A percentile compares a stretch with the other conserved stretches of the same genome.
These are phyloP conservation scores for Trametes punicea DNA, from an alignment of 768 basidiomycete species.

Conservation along the genomic window DNA sequence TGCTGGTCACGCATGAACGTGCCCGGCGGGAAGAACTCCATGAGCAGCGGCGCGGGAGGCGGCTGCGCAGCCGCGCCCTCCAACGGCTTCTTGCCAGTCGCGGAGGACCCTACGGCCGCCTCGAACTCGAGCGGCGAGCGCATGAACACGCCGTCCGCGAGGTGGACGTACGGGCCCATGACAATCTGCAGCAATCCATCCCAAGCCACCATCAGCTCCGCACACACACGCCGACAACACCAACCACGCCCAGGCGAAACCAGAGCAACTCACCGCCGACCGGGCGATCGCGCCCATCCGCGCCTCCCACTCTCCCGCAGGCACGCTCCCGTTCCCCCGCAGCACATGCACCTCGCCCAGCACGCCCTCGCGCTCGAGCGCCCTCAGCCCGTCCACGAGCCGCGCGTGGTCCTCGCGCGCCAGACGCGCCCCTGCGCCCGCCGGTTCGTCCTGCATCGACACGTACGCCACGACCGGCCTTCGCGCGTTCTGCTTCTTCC, in stretches of 20 bases:
- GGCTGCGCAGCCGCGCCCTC: background rate
- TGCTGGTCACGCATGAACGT: conserved; percentile 63
- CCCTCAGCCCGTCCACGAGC: conserved; percentile 54
- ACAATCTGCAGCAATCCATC: conserved; percentile 44
- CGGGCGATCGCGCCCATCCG: conserved; percentile 62
- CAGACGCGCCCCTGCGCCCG: conserved; percentile 45
- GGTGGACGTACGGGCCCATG: conserved; percentile 56
- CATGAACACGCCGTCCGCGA: conserved; percentile 72
- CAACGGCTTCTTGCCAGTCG: background rate
- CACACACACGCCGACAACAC: background rate
- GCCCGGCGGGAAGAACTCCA: conserved; percentile 75
- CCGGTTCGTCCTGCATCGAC: conserved; percentile 51
- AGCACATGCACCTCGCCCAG: conserved; percentile 54
- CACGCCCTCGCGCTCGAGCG: conserved; percentile 43
- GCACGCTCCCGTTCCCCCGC: conserved; percentile 36
- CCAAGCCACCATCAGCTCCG: conserved; percentile 6
- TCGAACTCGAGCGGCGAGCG: conserved; percentile 42
- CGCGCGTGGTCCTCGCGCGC: conserved; percentile 52
- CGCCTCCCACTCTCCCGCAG: conserved; percentile 50
- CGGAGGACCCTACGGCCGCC: conserved; percentile 4
- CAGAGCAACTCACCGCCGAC: conserved; percentile 57
- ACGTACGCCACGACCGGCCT: conserved; percentile 65
- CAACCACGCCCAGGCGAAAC: background rate
- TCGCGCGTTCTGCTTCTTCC: conserved; percentile 19
- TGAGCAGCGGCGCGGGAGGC: conserved; percentile 47